These are phyloP conservation scores for Coemansia sp. DNA, from an alignment of 192 early-diverging fungal genomes.

Conservation along the genomic window DNA sequence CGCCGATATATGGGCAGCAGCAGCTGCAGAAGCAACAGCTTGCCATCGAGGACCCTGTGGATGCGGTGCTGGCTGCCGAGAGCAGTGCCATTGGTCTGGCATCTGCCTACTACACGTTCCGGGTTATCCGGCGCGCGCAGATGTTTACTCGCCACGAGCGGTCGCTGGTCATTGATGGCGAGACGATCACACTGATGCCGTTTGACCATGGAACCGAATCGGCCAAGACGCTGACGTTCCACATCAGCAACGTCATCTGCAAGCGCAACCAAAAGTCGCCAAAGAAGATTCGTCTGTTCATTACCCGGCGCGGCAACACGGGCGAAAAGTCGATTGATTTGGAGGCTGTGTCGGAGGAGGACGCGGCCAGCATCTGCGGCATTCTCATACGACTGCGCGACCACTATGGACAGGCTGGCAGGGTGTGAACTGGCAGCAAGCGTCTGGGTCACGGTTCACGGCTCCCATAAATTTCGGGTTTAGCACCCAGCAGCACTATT, in stretches of 20 bases:
- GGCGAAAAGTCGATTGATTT: slow-evolving; percentile 75
- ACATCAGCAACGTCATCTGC: slow-evolving; percentile 65
- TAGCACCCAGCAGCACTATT: no score
- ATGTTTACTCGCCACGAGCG: slow-evolving; percentile 85
- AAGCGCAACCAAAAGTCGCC: slow-evolving; percentile 66
- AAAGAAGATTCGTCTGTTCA: slow-evolving; percentile 63
- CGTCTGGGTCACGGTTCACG: no score
- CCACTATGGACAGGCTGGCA: slow-evolving; percentile 2
- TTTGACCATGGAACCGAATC: slow-evolving; percentile 79
- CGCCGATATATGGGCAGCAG: slow-evolving; percentile 17
- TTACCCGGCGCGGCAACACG: slow-evolving; percentile 53
- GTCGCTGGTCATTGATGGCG: slow-evolving; percentile 90
- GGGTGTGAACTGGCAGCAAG: not conserved
- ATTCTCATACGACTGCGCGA: slow-evolving; percentile 32
- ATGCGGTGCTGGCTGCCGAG: not conserved
- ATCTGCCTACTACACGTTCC: slow-evolving; percentile 68
- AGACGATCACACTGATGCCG: slow-evolving; percentile 85
- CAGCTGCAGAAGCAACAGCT: slow-evolving; percentile 1
- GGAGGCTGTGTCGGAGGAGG: slow-evolving; percentile 65
- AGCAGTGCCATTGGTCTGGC: slow-evolving; percentile 6
- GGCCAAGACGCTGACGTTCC: slow-evolving; percentile 73
- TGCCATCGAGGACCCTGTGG: not conserved
- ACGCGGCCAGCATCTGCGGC: slow-evolving; percentile 43
- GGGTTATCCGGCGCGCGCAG: slow-evolving; percentile 75
- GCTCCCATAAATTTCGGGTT: not conserved